A percentile compares a stretch with the other conserved stretches of the same genome.
Evolutionary conservation across 495 filamentous ascomycete genomes (phyloP).

Genomic region (Elasticomyces elasticus): DNA sequence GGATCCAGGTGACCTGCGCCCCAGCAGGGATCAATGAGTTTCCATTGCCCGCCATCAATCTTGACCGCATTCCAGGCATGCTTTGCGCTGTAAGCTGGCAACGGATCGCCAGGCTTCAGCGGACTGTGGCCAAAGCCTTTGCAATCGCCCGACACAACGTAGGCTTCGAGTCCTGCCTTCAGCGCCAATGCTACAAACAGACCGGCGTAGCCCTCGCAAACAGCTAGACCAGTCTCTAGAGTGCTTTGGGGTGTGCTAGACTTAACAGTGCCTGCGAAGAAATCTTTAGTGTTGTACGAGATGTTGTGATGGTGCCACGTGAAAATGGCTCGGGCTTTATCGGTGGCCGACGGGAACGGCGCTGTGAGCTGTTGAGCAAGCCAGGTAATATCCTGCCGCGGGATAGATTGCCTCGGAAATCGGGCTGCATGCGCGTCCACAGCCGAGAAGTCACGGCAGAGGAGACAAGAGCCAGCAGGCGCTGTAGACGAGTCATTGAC

Average conservation of each 20-base stretch:
- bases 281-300: slow-evolving; percentile 64
- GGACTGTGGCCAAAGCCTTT: slow-evolving; percentile 69
- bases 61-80: slow-evolving; percentile 93
- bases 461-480: slow-evolving; percentile 47
- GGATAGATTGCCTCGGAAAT: slow-evolving; percentile 60
- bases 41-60: slow-evolving; percentile 81
- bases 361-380: slow-evolving; percentile 66
- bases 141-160: slow-evolving; percentile 68
- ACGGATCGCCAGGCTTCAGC: slow-evolving; percentile 42
- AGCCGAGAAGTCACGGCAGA: slow-evolving; percentile 77
- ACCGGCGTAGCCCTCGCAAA: slow-evolving; percentile 87
- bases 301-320: slow-evolving; percentile 95
- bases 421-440: slow-evolving; percentile 70
- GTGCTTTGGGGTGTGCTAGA: slow-evolving; percentile 57
- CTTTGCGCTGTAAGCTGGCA: slow-evolving; percentile 49
- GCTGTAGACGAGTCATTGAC: slow-evolving; percentile 22
- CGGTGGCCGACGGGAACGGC: slow-evolving; percentile 70
- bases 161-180: slow-evolving; percentile 59
- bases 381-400: slow-evolving; percentile 51
- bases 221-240: slow-evolving; percentile 64
- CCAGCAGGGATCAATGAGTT: slow-evolving; percentile 87
- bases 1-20: slow-evolving; percentile 60
- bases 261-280: slow-evolving; percentile 60
- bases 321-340: slow-evolving; percentile 87
- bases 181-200: slow-evolving; percentile 66